Base-by-base conservation (phyloP, 352 stramenopile genomes). In the Bremia lactucae region DNA sequence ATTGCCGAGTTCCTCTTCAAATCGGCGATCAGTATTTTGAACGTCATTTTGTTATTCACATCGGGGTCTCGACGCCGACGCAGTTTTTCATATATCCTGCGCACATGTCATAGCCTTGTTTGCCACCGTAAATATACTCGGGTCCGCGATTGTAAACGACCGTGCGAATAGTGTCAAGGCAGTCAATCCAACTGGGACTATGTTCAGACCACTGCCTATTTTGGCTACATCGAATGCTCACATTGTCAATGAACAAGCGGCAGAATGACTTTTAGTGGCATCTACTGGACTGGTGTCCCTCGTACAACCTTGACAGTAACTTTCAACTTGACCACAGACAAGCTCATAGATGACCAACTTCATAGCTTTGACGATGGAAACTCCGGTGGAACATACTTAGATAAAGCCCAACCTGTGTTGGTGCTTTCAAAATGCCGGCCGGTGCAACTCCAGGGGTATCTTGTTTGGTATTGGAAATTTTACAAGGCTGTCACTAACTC, bases 391-490 rank as follows among this genome's bases (percentile, higher is more conserved):
- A 59, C 57, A 16, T 79, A 46, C 40, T 61, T 43, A 2, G 62
- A 82, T 9, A 44, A 62, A 46, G 54, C 61, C 0, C 57, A 63
- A 6, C 67, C 41, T 83, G 72, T 28, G 54, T 83, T 6, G 72
- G 52, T n/a, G 60, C 60, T 5, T 36, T 78, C 23, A 63, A 51
- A 4, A 65, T 82, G 6, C 72, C 68, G 19, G 39, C 23, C 2
- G 65, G 57, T n/a, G 78, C 64, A 10, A 50, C 59, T 25, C 22
- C 73, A 1, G 68, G 73, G 0, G 19, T 74, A 79, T 41, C 49
- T 86, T 36, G 68, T 86, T 15, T 86, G 72, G 70, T 83, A 66
- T 49, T 86, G 73, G 73, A 76, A 72, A 41, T 81, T 82, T 41
- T 71, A 69, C 38, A 62, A 84, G n/a, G 59, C 74, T 7, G 46